Base-by-base conservation (phyloP, 2,329 filamentous ascomycete genomes). In the Hymenotorrendiella dingleyae region DNA sequence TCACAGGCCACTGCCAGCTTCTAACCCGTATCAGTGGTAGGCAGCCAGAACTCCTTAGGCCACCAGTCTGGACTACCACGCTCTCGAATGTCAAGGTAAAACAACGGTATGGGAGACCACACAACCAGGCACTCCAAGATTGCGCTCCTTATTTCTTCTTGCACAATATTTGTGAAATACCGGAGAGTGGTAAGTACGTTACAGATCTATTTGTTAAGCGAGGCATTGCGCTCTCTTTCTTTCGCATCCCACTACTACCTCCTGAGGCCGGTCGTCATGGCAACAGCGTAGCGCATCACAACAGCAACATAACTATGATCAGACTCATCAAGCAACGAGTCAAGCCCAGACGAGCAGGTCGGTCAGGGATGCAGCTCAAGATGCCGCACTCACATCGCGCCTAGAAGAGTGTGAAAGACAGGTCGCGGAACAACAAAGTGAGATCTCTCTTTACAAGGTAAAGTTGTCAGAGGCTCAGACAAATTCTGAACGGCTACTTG, bases 371-470 rank as follows among this genome's bases (percentile, higher is more conserved):
- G 20, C 23, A 43, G 36, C 36, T 47, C 28, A 47, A 47, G 29
- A 45, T 40, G 20, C 36, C 30, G 32, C 21, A 40, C 23, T 47
- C 22, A 47, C 20, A 47, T 43, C 29, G 21, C 30, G 30, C 24
- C 24, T 47, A 43, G 40, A 47, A 43, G 36, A 47, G 36, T 43
- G 14, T 43, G 16, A 47, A 47, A 43, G 36, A 43, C 40, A 41
- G 26, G 30, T 41, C 35, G 23, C 30, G 21, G 32, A 45, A 41
- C 22, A 45, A 45, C 26, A 45, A 45, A 36, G 26, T 16, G 22
- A 45, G 32, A 45, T 41, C 19, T 45, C 37, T 40, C 24, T 14
- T 36, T 41, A 45, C 16, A 41, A 40, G 26, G 24, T 37, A 41
- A 40, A 37, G 33, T 41, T 45, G 14, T 41, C 14, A 40, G 32